These are phyloP conservation scores for Tolypocladium amazonense DNA, from an alignment of 2,329 filamentous ascomycete genomes.

Conservation along the genomic window DNA sequence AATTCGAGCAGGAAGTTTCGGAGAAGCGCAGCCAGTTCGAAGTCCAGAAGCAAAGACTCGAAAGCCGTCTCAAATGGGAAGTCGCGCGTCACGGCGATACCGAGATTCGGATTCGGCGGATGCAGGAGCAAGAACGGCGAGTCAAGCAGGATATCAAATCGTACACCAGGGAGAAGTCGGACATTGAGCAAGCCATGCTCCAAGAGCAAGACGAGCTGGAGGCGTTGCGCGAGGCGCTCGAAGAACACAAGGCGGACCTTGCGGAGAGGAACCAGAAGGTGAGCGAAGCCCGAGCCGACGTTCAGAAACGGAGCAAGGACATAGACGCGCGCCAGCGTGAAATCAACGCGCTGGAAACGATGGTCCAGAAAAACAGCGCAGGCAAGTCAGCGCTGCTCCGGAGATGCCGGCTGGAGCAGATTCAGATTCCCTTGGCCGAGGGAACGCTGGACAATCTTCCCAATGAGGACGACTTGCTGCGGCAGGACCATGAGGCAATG, in stretches of 20 bases:
- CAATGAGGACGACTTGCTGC: constrained; percentile 70
- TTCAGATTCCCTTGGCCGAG: constrained; percentile 67
- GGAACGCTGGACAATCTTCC: constrained; percentile 79
- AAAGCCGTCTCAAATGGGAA: constrained; percentile 50
- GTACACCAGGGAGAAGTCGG: constrained; percentile 61
- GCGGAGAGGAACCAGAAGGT: constrained; percentile 64
- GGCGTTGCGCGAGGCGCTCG: constrained; percentile 60
- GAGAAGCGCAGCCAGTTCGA: constrained; percentile 82
- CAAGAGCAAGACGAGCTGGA: constrained; percentile 68
- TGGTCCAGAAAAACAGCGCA: constrained; percentile 76
- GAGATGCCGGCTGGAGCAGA: constrained; percentile 87
- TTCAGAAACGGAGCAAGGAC: constrained; percentile 75
- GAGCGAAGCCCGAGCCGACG: constrained; percentile 64
- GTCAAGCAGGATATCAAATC: constrained; percentile 59
- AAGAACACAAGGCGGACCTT: constrained; percentile 57
- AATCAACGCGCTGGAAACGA: constrained; percentile 70
- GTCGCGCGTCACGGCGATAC: constrained; percentile 43
- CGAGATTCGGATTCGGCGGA: constrained; percentile 54
- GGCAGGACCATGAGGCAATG: constrained; percentile 79
- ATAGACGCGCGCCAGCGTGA: constrained; percentile 65
- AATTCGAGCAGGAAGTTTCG: constrained; percentile 78
- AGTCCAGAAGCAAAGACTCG: constrained; percentile 68
- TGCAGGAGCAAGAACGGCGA: constrained; percentile 56
- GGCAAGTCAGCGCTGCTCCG: constrained; percentile 76
- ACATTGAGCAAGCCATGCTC: constrained; percentile 64